These are phyloP conservation scores for Puccinia triticina DNA, from an alignment of 1,284 basidiomycete genomes.

Conservation along the genomic window DNA sequence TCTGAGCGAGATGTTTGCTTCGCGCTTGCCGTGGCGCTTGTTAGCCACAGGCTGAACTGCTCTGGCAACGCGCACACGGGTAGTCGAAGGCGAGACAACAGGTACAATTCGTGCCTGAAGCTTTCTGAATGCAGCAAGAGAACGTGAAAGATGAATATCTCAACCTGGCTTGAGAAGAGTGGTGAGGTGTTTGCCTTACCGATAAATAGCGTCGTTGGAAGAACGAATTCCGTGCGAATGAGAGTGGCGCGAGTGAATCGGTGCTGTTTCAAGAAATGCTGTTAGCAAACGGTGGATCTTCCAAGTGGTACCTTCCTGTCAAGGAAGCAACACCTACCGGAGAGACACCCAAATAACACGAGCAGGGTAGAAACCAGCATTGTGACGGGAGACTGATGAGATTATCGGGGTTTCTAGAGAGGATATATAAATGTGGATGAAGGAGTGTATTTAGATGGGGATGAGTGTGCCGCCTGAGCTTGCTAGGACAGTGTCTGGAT, in stretches of 20 bases:
- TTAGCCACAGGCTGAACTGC: constrained; percentile 11
- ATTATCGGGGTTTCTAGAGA: background rate
- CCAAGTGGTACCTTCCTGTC: background rate
- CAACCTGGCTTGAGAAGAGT: background rate
- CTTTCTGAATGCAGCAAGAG: background rate
- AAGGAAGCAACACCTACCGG: background rate
- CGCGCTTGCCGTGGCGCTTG: constrained; percentile 8
- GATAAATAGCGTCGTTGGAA: background rate
- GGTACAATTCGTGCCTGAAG: constrained; percentile 20
- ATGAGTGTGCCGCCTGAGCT: background rate
- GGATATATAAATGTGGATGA: background rate
- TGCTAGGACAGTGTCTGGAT: background rate
- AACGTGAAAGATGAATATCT: background rate
- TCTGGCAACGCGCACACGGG: constrained; percentile 5
- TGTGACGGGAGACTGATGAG: background rate
- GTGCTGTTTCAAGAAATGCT: background rate
- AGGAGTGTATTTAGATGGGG: background rate
- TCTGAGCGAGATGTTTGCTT: background rate
- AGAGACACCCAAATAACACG: background rate
- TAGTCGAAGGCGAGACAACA: constrained; percentile 1
- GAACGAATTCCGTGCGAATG: background rate
- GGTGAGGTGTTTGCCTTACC: background rate
- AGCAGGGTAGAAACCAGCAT: constrained; percentile 2
- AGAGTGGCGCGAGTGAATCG: background rate
- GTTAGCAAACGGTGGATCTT: background rate